phyloP scores from a whole-genome alignment of 352 stramenopile species.

The Pythium guiyangense region DNA sequence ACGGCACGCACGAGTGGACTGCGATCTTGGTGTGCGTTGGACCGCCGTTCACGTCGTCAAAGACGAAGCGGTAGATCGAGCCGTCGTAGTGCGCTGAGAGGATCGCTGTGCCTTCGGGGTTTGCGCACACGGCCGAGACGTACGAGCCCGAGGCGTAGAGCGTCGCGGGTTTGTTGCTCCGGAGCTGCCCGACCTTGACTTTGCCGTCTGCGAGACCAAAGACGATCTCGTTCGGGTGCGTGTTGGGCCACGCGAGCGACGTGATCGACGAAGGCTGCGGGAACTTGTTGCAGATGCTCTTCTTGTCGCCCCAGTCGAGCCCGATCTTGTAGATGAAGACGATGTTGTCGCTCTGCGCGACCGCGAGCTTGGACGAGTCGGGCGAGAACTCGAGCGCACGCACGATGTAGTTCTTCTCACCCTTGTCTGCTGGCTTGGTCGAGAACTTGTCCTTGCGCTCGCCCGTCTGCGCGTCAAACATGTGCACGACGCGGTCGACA shows the following conservation, averaged over 20 bases:
- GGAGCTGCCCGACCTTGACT: slow-evolving; percentile 91
- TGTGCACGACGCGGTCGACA: slow-evolving; percentile 89
- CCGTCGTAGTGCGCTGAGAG: slow-evolving; percentile 91
- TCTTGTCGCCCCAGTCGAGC: slow-evolving; percentile 93
- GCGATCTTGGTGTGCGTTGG: slow-evolving; percentile 85
- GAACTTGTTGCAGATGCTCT: slow-evolving; percentile 97
- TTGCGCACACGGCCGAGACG: slow-evolving; percentile 80
- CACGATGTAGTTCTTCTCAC: slow-evolving; percentile 94
- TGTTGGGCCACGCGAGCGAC: slow-evolving; percentile 87
- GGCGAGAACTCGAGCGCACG: slow-evolving; percentile 90
- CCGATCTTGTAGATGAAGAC: slow-evolving; percentile 97
- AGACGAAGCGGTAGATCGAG: slow-evolving; percentile 91
- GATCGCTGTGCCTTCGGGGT: slow-evolving; percentile 82
- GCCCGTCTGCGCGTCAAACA: slow-evolving; percentile 91
- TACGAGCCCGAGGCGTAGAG: slow-evolving; percentile 88
- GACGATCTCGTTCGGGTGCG: slow-evolving; percentile 91
- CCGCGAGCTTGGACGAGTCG: slow-evolving; percentile 91
- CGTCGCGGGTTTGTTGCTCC: slow-evolving; percentile 90
- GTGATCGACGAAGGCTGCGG: slow-evolving; percentile 81
- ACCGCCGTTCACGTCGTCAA: slow-evolving; percentile 82
- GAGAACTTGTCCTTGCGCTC: slow-evolving; percentile 95
- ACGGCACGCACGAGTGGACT: slow-evolving; percentile 86
- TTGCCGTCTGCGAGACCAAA: slow-evolving; percentile 93
- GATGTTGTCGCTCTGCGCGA: slow-evolving; percentile 96
- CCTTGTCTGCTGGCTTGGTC: slow-evolving; percentile 93